A percentile compares a stretch with the other conserved stretches of the same genome.
These are phyloP conservation scores for Apiospora marii DNA, from an alignment of 2,329 filamentous ascomycete genomes.

Conservation along the genomic window DNA sequence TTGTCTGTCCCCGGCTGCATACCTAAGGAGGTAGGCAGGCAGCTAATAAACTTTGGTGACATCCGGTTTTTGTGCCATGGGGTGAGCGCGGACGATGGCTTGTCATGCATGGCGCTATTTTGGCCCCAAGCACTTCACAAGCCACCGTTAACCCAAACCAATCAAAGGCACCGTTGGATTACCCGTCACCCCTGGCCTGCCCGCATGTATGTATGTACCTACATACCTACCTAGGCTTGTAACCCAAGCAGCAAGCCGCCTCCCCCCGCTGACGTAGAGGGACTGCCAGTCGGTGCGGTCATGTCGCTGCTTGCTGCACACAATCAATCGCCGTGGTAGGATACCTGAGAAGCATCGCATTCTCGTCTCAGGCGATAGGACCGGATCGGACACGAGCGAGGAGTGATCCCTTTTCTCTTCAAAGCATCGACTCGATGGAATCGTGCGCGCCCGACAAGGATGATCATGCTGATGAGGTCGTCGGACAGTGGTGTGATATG, in stretches of 20 bases:
- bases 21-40: too few species aligned
- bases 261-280: slow-evolving; percentile 13
- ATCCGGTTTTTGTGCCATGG: slow-evolving; percentile 9
- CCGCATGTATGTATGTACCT: too few species aligned
- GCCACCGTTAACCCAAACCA: not conserved
- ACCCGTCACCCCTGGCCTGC: not conserved
- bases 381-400: not conserved
- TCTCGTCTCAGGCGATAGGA: not conserved
- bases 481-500: slow-evolving; percentile 1
- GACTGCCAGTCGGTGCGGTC: not conserved
- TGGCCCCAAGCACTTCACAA: slow-evolving; percentile 1
- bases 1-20: not conserved
- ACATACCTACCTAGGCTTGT: not conserved
- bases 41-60: slow-evolving; percentile 1
- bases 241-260: not conserved
- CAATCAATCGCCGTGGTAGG: too few species aligned
- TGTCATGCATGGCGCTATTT: not conserved
- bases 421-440: not conserved
- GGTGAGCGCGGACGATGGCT: not conserved
- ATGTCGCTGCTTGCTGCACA: not conserved
- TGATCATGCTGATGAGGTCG: slow-evolving; percentile 11
- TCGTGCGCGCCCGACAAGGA: not conserved
- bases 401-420: not conserved
- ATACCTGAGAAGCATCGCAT: not conserved
- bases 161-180: not conserved